Conservation (phyloP, 73 alveolate genomes). For the Blepharisma japonicum region DNA sequence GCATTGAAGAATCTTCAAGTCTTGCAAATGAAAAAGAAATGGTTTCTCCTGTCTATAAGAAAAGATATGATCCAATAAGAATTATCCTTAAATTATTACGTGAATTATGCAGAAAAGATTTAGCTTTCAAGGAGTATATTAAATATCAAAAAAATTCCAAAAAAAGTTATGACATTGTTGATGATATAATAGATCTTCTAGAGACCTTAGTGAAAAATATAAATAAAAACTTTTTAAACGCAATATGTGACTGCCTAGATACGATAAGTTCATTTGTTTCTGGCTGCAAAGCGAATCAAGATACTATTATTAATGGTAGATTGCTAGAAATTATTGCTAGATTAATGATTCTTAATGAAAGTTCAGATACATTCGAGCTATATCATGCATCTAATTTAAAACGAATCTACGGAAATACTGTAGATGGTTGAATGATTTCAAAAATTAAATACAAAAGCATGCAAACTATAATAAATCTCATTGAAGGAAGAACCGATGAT, state of each 20-base stretch:
- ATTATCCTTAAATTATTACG: no score
- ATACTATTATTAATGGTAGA: constrained; percentile 35
- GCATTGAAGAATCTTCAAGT: no score
- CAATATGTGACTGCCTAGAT: constrained; percentile 47
- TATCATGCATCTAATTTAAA: constrained; percentile 23
- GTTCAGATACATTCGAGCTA: background rate
- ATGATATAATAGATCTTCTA: constrained; percentile 27
- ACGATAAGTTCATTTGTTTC: constrained; percentile 47
- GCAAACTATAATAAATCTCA: constrained; percentile 40
- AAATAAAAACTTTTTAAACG: constrained; percentile 29
- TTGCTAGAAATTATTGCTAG: constrained; percentile 42
- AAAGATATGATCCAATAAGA: no score
- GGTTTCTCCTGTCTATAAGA: no score
- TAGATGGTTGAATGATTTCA: background rate
- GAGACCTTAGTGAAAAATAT: constrained; percentile 24
- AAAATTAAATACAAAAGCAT: constrained; percentile 20
- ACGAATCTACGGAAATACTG: constrained; percentile 4
- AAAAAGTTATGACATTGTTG: constrained; percentile 45
- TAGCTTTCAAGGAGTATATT: constrained; percentile 33
- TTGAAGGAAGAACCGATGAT: constrained; percentile 47
- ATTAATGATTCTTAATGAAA: constrained; percentile 36
- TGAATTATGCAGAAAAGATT: no score
- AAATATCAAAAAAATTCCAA: constrained; percentile 42
- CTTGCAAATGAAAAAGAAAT: no score
- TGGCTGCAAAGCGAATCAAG: constrained; percentile 51